Evolutionary conservation across 768 basidiomycete species (phyloP).

Genomic region (Leucocoprinus sp.): DNA sequence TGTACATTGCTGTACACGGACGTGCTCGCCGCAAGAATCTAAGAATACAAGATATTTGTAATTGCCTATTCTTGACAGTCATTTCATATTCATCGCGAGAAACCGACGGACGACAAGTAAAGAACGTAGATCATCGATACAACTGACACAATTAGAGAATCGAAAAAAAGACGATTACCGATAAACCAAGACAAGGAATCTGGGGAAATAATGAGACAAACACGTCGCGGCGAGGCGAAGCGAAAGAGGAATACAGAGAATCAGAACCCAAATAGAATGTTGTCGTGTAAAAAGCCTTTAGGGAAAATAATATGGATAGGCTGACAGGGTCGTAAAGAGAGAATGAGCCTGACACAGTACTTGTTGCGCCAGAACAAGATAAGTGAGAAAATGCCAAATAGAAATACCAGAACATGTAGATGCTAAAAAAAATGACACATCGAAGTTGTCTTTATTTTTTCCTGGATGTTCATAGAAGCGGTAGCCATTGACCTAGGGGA

Average conservation of each 20-base stretch:
- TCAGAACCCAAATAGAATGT: too few species aligned
- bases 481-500: conserved; percentile 75
- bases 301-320: too few species aligned
- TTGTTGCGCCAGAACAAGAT: conserved; percentile 4
- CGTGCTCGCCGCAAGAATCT: background rate
- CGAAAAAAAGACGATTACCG: background rate
- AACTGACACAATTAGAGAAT: conserved; percentile 3
- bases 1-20: too few species aligned
- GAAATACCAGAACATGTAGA: conserved; percentile 9
- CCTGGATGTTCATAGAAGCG: conserved; percentile 45
- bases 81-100: background rate
- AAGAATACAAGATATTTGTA: background rate
- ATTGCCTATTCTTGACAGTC: background rate
- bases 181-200: conserved; percentile 5
- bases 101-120: conserved; percentile 3
- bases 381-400: conserved; percentile 7
- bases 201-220: background rate
- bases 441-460: conserved; percentile 15
- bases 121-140: conserved; percentile 5
- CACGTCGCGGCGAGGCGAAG: background rate
- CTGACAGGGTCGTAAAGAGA: too few species aligned
- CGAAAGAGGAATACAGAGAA: too few species aligned
- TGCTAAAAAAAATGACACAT: conserved; percentile 13
- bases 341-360: background rate
- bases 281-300: too few species aligned